Evolutionary conservation across 805 yeast species (phyloP).

Genomic region (Starmerella bacillaris): DNA sequence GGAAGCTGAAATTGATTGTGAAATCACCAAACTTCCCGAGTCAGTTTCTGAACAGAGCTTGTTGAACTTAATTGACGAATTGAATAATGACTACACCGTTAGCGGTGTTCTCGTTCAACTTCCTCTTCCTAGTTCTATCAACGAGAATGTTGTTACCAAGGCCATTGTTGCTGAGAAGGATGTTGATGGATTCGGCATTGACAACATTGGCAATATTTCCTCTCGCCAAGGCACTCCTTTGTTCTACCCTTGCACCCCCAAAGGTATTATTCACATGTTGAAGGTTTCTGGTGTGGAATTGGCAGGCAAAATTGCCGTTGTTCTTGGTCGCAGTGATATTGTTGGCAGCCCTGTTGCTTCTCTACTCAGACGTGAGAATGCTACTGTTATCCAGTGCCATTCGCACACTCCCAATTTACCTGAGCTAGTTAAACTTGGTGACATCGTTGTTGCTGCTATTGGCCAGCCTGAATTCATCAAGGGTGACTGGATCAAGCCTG

Average conservation of each 20-base stretch:
- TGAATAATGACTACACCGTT: slow-evolving; percentile 58
- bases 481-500: slow-evolving; percentile 75
- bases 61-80: slow-evolving; percentile 37
- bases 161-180: slow-evolving; percentile 72
- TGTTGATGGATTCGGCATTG: slow-evolving; percentile 86
- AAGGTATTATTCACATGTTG: slow-evolving; percentile 71
- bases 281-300: slow-evolving; percentile 48
- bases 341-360: slow-evolving; percentile 90
- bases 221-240: slow-evolving; percentile 69
- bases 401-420: slow-evolving; percentile 50
- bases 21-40: slow-evolving; percentile 46
- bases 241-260: slow-evolving; percentile 89
- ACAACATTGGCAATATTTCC: slow-evolving; percentile 76
- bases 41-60: slow-evolving; percentile 39
- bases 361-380: slow-evolving; percentile 55
- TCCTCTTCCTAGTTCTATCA: slow-evolving; percentile 66
- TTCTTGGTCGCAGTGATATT: slow-evolving; percentile 85
- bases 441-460: slow-evolving; percentile 79
- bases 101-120: slow-evolving; percentile 82
- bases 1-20: slow-evolving; percentile 60
- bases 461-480: slow-evolving; percentile 72
- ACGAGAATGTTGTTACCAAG: slow-evolving; percentile 64
- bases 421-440: slow-evolving; percentile 46
- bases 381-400: slow-evolving; percentile 76
- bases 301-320: slow-evolving; percentile 74